Percentiles rank a stretch among this genome's conserved stretches.
Conservation (phyloP, 495 filamentous ascomycete genomes). For the Podospora pseudoanserina region DNA sequence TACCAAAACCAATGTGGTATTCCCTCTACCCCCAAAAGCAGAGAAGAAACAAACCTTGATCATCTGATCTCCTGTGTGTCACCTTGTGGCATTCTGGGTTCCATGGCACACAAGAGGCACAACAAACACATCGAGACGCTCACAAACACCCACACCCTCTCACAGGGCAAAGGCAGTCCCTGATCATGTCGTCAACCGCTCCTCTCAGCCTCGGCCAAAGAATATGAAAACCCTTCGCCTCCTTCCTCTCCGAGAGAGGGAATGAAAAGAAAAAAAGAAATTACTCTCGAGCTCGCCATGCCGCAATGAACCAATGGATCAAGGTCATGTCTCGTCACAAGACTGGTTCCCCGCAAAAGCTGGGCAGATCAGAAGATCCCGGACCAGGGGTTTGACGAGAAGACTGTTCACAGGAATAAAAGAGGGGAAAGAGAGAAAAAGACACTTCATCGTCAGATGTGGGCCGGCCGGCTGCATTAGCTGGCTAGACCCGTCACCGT, state of each 20-base stretch:
- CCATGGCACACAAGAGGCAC: neutral
- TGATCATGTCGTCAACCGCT: neutral
- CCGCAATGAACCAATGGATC: neutral
- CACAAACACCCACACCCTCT: neutral
- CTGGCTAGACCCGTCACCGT: neutral
- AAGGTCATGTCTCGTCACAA: neutral
- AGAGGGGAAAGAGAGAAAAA: neutral
- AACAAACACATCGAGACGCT: neutral
- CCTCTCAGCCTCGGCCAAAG: neutral
- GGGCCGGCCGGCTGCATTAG: neutral
- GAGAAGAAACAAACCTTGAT: neutral
- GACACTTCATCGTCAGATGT: neutral
- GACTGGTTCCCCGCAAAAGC: neutral
- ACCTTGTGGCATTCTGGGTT: neutral
- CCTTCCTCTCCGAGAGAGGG: neutral
- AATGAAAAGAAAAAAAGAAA: neutral
- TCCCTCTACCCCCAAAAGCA: neutral
- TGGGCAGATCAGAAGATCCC: neutral
- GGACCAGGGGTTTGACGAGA: neutral
- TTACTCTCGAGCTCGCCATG: neutral
- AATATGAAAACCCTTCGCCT: neutral
- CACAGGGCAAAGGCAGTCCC: neutral
- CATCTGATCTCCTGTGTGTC: neutral
- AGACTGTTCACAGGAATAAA: neutral
- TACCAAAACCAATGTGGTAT: neutral